phyloP scores from a whole-genome alignment of 768 basidiomycete genomes.

The Amanita muscaria region DNA sequence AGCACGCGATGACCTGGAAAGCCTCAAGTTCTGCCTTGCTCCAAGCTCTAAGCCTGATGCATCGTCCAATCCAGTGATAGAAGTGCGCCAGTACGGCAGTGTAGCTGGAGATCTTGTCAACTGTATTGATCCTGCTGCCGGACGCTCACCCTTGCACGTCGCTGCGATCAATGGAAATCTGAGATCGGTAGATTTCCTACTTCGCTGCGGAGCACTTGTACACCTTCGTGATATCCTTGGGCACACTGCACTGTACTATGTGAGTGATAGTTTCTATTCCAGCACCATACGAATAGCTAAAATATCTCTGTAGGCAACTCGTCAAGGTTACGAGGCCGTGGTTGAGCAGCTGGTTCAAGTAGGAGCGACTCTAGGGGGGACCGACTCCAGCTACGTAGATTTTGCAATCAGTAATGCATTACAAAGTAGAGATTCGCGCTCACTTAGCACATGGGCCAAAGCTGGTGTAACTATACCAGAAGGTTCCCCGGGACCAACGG shows the following conservation, averaged over 20 bases:
- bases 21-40: constrained; percentile 52
- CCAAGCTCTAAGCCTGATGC: constrained; percentile 19
- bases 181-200: constrained; percentile 37
- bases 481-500: constrained; percentile 1
- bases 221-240: constrained; percentile 74
- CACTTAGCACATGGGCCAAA: constrained; percentile 47
- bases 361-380: constrained; percentile 65
- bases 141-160: constrained; percentile 69
- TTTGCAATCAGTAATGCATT: constrained; percentile 32
- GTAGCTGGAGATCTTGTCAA: constrained; percentile 68
- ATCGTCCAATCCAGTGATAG: constrained; percentile 14
- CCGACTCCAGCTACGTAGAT: constrained; percentile 53
- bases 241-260: constrained; percentile 80
- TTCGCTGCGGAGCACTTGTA: constrained; percentile 71
- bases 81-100: constrained; percentile 25
- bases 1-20: constrained; percentile 57
- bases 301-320: constrained; percentile 47
- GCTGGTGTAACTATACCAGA: constrained; percentile 30
- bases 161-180: constrained; percentile 63
- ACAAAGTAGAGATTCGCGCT: constrained; percentile 32
- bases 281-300: constrained; percentile 2
- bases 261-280: constrained; percentile 22
- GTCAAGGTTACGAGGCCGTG: constrained; percentile 53
- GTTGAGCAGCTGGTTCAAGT: constrained; percentile 62
- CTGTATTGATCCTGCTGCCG: constrained; percentile 59